Base-by-base conservation (phyloP, 164 flowering plant genomes). In the Vitis riparia region DNA sequence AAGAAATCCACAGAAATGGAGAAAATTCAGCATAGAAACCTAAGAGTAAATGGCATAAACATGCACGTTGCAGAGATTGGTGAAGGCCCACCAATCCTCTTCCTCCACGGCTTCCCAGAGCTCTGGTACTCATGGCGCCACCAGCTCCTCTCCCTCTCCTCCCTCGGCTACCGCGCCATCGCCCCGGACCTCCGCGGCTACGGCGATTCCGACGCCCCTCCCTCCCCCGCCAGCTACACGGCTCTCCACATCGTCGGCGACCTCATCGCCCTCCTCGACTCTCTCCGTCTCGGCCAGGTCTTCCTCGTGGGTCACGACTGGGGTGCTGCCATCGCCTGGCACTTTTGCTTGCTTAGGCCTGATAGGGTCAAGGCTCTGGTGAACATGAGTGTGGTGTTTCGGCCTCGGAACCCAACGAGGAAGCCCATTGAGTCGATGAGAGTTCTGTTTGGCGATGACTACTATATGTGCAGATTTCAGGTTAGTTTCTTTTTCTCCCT, bases 161-260 rank as follows among this genome's bases (percentile, higher is more conserved):
- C 87, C 73, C 67, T 59, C 0, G 92, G 89, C 30, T 88, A 81
- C 85, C 83, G 90, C 3, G 75, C 81, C 14, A 75, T 90, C 7
- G 93, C 97, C 27, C 94, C 97, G 10, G 97, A 89, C 73, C 84
- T 91, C 29, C 88, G 94, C 5, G 97, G 94, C 30, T 91, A 52
- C 68, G 97, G 93, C 16, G 95, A 86, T 78, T 76, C 92, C 27
- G 94, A 90, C 66, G 89, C 87, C 9, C 94, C 94, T 6, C 77
- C 83, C 3, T 68, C 79, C 0, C 1, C 71, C 12, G 11, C 77
- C 11, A 75, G 79, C 58, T 91, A 89, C 81, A 71, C 90, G 9
- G 79, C 66, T 8, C 29, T 83, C 64, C 93, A 89, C 73, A 67
- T 89, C 12, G 87, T 87, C 13, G 97, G 97, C 0, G 97, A 91